Evolutionary conservation across 495 filamentous ascomycete species (phyloP), one percentile per base, ranked within the genome.

Genomic region (Gamarada debralockiae): DNA sequence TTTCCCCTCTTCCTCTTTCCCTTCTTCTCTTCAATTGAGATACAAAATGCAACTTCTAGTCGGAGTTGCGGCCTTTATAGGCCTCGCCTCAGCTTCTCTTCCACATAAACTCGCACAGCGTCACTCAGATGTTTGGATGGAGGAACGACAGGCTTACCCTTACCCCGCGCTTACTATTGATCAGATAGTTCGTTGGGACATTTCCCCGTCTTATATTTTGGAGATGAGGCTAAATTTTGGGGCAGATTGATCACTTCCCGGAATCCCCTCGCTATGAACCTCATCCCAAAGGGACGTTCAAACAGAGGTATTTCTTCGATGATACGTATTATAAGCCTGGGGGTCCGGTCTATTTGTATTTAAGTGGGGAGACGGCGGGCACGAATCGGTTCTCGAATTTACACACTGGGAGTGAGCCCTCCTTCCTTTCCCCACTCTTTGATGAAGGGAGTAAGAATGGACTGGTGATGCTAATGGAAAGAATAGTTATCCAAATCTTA

Each of bases 291-390:
- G 69, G 57, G 14, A 75, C 70, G 15, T 74, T 75, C 43, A 66
- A 61, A 23, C 70, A 74, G 60, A 63, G 71, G 58, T 75, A 73
- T 43, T 73, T 72, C 47, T 70, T 72, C 40, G 72, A 75, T 52
- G 63, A 59, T 14, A 64, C 70, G 0, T 74, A 74, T 55, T 75
- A 75, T 55, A 69, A 73, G 52, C 67, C 71, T 25, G 72, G 72
- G 10, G 72, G 72, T 3, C 71, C 72, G 18, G 68, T 75, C 6
- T 74, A 67, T 52, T 65, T 75, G 15, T 75, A 75, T 54, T 68
- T 75, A 33, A 59, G 66, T 31, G 72, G 72, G 50, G 72, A 75
- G 57, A 73, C 71, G 4, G 4, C 48, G 10, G 57, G 23, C 5
- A 48, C 41, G 15, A 43, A 41, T 40, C 40, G 57, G 15, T 60